These are phyloP conservation scores for Cenchrus americanus DNA, from an alignment of 176 grass and related monocot genomes.

Conservation along the genomic window DNA sequence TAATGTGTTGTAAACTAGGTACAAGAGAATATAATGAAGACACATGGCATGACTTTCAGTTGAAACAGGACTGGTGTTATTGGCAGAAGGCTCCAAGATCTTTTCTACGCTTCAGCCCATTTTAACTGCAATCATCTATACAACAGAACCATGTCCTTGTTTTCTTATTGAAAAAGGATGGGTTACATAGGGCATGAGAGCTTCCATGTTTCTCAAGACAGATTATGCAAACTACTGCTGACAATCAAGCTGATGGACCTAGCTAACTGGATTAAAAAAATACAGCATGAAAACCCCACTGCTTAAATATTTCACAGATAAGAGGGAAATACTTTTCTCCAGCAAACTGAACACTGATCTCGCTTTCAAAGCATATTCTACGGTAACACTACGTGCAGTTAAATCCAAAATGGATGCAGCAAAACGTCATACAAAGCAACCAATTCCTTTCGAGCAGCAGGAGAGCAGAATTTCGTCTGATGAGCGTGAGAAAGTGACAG, in stretches of 20 bases:
- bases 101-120: background rate
- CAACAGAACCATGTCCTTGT: background rate
- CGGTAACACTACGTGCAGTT: background rate
- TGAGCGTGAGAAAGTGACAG: constrained; percentile 34
- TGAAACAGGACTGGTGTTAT: background rate
- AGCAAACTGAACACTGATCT: constrained; percentile 27
- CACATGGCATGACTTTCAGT: background rate
- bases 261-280: background rate
- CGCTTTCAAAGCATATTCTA: constrained; percentile 32
- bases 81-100: background rate
- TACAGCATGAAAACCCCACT: background rate
- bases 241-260: background rate
- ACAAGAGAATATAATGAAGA: constrained; percentile 22
- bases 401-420: constrained; percentile 30
- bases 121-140: background rate
- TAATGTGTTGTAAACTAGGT: background rate
- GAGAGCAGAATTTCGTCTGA: background rate
- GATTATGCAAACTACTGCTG: constrained; percentile 5
- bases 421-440: background rate
- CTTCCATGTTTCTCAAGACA: constrained; percentile 15
- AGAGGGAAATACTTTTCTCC: background rate
- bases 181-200: background rate
- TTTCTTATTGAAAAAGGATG: background rate
- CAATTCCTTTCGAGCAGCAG: constrained; percentile 20
- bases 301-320: constrained; percentile 14